Conservation (phyloP, 768 basidiomycete genomes). For the Lactarius psammicola region DNA sequence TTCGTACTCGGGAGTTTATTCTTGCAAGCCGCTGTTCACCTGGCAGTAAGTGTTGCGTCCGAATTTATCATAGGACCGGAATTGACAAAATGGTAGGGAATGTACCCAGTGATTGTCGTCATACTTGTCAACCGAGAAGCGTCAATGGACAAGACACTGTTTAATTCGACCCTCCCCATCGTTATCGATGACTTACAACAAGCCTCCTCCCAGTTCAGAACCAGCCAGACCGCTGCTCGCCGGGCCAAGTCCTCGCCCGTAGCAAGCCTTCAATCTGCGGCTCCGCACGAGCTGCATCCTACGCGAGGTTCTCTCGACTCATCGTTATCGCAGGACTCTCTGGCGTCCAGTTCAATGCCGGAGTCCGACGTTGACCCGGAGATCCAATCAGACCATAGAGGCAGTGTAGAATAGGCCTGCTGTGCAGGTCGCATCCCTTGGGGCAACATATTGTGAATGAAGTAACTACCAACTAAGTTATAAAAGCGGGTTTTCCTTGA, state of each 20-base stretch:
- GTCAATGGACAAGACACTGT: conserved; percentile 4
- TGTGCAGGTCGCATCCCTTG: not conserved
- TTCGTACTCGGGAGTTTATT: not conserved
- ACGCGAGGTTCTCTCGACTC: not conserved
- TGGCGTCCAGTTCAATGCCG: not conserved
- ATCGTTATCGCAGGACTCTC: not conserved
- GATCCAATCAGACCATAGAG: no score
- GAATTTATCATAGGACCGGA: not conserved
- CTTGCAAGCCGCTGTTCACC: not conserved
- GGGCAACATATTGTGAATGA: no score
- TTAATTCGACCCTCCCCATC: not conserved
- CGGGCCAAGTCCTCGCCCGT: not conserved
- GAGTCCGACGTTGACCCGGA: not conserved
- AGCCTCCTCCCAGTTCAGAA: not conserved
- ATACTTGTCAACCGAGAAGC: not conserved
- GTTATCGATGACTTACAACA: not conserved
- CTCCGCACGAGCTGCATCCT: not conserved
- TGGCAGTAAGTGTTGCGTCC: not conserved
- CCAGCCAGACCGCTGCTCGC: not conserved
- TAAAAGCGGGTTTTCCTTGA: not conserved
- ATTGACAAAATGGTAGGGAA: not conserved
- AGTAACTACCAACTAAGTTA: no score
- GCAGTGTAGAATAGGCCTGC: not conserved
- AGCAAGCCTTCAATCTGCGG: not conserved
- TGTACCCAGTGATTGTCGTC: not conserved